Conservation (phyloP, 495 filamentous ascomycete species). For the Cenococcum geophilum region DNA sequence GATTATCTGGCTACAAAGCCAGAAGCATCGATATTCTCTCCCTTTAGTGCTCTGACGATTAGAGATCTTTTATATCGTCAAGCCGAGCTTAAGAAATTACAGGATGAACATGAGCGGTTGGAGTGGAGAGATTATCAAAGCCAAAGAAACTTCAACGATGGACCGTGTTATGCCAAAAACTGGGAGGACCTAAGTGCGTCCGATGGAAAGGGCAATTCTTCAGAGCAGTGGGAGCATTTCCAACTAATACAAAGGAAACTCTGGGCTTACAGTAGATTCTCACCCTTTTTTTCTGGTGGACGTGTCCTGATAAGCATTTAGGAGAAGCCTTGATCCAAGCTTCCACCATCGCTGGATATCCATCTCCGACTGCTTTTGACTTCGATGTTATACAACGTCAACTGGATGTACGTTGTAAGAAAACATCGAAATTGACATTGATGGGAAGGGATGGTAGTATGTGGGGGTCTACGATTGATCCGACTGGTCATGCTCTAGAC, state of each 20-base stretch:
- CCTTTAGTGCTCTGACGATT: neutral
- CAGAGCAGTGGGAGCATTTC: neutral
- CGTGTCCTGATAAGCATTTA: neutral
- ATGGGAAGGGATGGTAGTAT: neutral
- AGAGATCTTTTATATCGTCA: neutral
- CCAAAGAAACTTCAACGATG: neutral
- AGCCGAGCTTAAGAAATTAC: neutral
- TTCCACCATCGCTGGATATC: neutral
- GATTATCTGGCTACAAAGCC: neutral
- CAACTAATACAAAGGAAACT: neutral
- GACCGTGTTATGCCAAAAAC: neutral
- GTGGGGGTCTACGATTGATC: neutral
- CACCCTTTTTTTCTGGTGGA: neutral
- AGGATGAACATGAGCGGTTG: neutral
- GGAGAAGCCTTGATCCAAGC: neutral
- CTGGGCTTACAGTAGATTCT: neutral
- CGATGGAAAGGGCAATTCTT: neutral
- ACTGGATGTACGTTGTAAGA: neutral
- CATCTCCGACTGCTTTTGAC: neutral
- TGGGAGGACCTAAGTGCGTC: neutral
- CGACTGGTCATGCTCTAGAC: neutral
- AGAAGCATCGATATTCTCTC: neutral
- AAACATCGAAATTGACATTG: neutral
- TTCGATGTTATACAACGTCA: neutral
- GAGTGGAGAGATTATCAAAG: neutral